Evolutionary conservation across 2,329 filamentous ascomycete species (phyloP), one percentile per base, ranked within the genome.

Genomic region (Diaporthe vaccinii): DNA sequence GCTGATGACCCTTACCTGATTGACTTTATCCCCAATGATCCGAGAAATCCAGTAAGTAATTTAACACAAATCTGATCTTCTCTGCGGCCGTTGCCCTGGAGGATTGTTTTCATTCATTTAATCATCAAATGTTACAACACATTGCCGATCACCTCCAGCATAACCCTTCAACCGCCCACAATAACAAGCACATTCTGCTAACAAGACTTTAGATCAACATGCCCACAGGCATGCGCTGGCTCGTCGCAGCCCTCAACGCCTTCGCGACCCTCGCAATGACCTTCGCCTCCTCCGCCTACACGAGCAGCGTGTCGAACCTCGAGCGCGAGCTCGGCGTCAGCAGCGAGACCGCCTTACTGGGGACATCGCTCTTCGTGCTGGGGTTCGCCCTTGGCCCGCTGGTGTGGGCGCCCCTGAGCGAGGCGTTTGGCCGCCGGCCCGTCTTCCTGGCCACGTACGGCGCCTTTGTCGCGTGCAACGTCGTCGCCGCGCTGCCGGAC

Each of bases 391-490:
- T 91, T 55, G 89, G 90, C 0, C 89, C 89, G 3, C 80, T 91
- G 51, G 76, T 92, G 0, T 91, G 90, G 87, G 91, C 90, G n/a
- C 89, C 90, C 4, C 80, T 92, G 34, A 86, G 85, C 70, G 91
- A 93, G 79, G 82, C 92, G 46, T 91, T 89, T 71, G 91, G 89
- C 7, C 72, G 75, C 8, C 57, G 46, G 10, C 61, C 61, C n/a
- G 53, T 76, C 3, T 76, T 75, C 51, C 75, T 75, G 28, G 73
- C 67, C 28, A 75, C 72, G 41, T 75, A 76, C 31, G 59, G 55
- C 34, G 67, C 74, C 31, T 76, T 76, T 34, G 59, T 74, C 20
- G 14, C 65, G 0, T 76, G 74, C 73, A 72, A 62, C 25, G 53
- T 61, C 41, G 68, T n/a, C 15, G 74, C 72, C 15, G 75, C 67